Base-by-base conservation (phyloP, 2,329 filamentous ascomycete species). In the Herpotrichia juniperi region DNA sequence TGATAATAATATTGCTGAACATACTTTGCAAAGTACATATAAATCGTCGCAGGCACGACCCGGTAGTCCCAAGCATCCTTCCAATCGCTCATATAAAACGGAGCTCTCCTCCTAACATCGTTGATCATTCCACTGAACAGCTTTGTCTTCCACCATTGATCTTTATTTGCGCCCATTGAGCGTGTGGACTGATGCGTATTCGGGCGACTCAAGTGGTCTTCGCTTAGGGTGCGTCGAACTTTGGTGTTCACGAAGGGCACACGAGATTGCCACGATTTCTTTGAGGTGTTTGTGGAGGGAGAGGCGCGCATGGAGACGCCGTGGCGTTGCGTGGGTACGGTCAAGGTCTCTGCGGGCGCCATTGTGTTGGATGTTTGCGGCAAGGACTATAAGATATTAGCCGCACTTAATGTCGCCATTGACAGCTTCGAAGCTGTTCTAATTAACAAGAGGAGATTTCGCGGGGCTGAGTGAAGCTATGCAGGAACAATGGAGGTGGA, bases 1-100 rank as follows among this genome's bases (percentile, higher is more conserved):
- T 35, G 35, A 45, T 47, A 45, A 49, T 47, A 44, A 44, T 51
- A 48, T 42, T 48, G 35, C 42, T 50, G 37, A 19, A 67, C 81
- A 67, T 81, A 93, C 90, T 96, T 96, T 57, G 91, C 91, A 81
- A 96, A 96, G 78, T 94, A 96, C 90, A 96, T 96, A 75, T 96
- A 96, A 25, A 96, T 64, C 5, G 91, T 96, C 14, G 90, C 90
- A 1, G 91, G 91, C 32, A 96, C 83, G 35, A 96, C 90, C 48
- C 91, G 85, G 77, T 96, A 96, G 69, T 96, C 89, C 90, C 90
- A 94, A 1, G 91, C 91, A 77, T 96, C 91, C 16, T 71, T 79
- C 89, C 89, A 96, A 73, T 96, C 91, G 73, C 88, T 93, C 75
- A 77, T 79, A 68, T 94, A 96, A 69, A 83, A 96, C 1, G 91